A percentile compares a stretch with the other conserved stretches of the same genome.
Conservation (phyloP, 305 asterid species). For the Fraxinus paxiana region DNA sequence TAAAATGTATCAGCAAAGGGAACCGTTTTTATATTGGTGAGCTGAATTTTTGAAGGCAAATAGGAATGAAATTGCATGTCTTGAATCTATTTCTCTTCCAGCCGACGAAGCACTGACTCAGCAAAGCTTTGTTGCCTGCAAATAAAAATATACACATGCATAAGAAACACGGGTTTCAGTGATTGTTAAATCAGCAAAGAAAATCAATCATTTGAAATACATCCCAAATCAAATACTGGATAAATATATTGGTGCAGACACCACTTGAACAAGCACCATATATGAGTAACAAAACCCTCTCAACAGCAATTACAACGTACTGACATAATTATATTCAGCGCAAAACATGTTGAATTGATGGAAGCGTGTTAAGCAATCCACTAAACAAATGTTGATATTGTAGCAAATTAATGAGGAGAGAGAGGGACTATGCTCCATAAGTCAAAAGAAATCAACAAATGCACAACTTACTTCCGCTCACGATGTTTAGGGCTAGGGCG, state of each 20-base stretch:
- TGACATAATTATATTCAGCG: not conserved
- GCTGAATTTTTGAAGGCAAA: not conserved
- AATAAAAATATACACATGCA: constrained; percentile 8
- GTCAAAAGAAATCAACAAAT: not conserved
- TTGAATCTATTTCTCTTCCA: constrained; percentile 47
- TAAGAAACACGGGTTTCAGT: not conserved
- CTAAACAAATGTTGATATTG: not conserved
- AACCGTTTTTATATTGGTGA: not conserved
- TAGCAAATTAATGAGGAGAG: not conserved
- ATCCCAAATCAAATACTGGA: not conserved
- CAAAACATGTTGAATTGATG: not conserved
- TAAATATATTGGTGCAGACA: not conserved
- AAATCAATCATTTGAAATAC: not conserved
- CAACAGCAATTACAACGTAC: not conserved
- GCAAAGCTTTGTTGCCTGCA: constrained; percentile 71
- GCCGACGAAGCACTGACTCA: constrained; percentile 49
- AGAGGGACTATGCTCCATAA: not conserved
- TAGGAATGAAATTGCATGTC: not conserved
- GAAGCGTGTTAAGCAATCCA: not conserved
- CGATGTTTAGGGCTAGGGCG: constrained; percentile 93
- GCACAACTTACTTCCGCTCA: constrained; percentile 75
- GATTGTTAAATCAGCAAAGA: not conserved
- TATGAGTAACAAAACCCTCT: not conserved
- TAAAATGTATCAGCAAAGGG: not conserved
- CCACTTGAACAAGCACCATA: not conserved